A percentile compares a stretch with the other conserved stretches of the same genome.
Evolutionary conservation across 179 eudicot species (phyloP).

Genomic region (Patellifolia procumbens): DNA sequence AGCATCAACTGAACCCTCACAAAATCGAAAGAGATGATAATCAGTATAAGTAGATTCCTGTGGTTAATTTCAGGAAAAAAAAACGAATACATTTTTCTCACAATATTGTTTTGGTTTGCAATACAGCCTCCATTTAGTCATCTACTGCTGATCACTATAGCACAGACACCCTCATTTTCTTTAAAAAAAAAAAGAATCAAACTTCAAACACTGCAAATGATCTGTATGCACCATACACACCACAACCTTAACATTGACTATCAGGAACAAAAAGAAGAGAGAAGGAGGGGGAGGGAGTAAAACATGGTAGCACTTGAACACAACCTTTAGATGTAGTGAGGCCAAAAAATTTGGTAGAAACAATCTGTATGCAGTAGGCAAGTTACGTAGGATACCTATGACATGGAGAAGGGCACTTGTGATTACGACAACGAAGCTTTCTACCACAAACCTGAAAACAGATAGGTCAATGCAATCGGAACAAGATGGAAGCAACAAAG

Average conservation of each 20-base stretch:
- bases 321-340: not conserved
- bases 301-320: not conserved
- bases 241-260: not conserved
- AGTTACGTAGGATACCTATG: constrained; percentile 63
- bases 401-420: constrained; percentile 97
- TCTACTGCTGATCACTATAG: not conserved
- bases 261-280: not conserved
- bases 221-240: not conserved
- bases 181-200: not conserved
- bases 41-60: not conserved
- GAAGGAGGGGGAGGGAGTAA: not conserved
- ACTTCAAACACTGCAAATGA: not conserved
- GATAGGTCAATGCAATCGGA: constrained; percentile 10
- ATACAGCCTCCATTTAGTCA: not conserved
- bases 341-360: not conserved
- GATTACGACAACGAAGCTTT: constrained; percentile 92
- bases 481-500: constrained; percentile 2
- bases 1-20: not conserved
- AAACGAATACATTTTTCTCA: not conserved
- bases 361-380: not conserved
- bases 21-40: not conserved
- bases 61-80: not conserved
- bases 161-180: not conserved
- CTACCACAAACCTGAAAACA: constrained; percentile 76
- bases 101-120: not conserved